Conservation (phyloP, 805 yeast species). For the Kazachstania viticola region DNA sequence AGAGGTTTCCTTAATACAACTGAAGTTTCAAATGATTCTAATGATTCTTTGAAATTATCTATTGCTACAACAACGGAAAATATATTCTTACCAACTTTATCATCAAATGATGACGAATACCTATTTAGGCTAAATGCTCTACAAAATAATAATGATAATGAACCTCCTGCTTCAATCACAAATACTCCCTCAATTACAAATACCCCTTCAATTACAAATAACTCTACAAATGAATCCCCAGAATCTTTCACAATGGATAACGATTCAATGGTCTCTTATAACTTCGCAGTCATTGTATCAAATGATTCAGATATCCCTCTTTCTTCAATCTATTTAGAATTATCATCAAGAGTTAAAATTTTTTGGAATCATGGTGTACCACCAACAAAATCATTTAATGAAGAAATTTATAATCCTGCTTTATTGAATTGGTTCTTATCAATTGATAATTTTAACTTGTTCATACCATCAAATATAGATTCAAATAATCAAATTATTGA, state of each 20-base stretch:
- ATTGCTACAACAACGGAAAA: conserved; percentile 28
- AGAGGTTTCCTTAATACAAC: conserved; percentile 21
- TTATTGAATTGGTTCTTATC: conserved; percentile 35
- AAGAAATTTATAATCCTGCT: conserved; percentile 41
- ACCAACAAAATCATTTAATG: conserved; percentile 31
- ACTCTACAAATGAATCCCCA: no score
- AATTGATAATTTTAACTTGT: conserved; percentile 35
- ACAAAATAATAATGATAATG: not conserved
- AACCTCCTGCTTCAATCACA: not conserved
- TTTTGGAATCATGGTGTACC: conserved; percentile 47
- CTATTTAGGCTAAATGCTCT: conserved; percentile 19
- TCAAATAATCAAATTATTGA: conserved; percentile 15
- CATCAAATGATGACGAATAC: conserved; percentile 26
- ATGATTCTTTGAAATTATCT: conserved; percentile 13
- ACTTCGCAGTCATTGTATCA: conserved; percentile 41
- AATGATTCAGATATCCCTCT: conserved; percentile 31
- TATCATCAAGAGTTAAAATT: conserved; percentile 34
- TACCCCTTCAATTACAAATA: not conserved
- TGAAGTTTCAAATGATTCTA: conserved; percentile 7
- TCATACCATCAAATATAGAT: conserved; percentile 20
- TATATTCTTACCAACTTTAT: conserved; percentile 27
- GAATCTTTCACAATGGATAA: conserved; percentile 5
- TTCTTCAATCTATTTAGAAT: conserved; percentile 30
- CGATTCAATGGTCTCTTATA: conserved; percentile 33
- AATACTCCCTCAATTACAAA: not conserved